A percentile compares a stretch with the other conserved stretches of the same genome.
phyloP scores from a whole-genome alignment of 352 stramenopile species.

The Phytophthora hibernalis region DNA sequence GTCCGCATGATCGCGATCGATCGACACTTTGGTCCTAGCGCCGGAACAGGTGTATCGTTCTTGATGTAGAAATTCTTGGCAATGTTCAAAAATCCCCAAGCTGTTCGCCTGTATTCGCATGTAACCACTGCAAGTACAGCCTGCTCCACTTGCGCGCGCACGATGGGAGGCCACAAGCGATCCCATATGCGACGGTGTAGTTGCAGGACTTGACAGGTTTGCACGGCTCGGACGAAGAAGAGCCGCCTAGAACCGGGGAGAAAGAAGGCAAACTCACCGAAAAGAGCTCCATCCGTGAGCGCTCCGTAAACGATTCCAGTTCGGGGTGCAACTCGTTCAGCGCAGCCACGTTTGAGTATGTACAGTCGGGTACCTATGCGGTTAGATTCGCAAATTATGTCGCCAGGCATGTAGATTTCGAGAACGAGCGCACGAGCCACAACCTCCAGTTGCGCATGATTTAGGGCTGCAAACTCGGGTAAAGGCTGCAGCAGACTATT shows the following conservation, averaged over 20 bases:
- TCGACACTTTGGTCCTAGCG: conserved; percentile 16
- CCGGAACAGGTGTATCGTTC: conserved; percentile 43
- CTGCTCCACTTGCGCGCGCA: conserved; percentile 51
- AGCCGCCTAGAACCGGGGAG: conserved; percentile 52
- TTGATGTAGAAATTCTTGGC: conserved; percentile 74
- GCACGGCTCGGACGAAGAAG: conserved; percentile 52
- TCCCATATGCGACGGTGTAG: conserved; percentile 61
- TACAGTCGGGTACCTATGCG: conserved; percentile 50
- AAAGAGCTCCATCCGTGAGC: conserved; percentile 44
- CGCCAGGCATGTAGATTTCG: conserved; percentile 70
- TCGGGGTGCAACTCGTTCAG: conserved; percentile 49
- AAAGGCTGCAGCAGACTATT: conserved; percentile 37
- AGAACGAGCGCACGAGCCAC: conserved; percentile 55
- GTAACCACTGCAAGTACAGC: conserved; percentile 46
- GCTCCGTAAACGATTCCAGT: conserved; percentile 49
- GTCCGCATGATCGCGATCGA: not conserved
- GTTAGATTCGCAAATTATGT: conserved; percentile 65
- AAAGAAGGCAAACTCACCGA: conserved; percentile 77
- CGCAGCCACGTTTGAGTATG: conserved; percentile 58
- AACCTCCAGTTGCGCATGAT: conserved; percentile 53
- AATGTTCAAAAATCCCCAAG: conserved; percentile 59
- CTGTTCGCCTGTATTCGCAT: conserved; percentile 43
- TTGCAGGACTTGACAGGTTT: conserved; percentile 70
- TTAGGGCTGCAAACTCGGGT: conserved; percentile 48
- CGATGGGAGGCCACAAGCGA: conserved; percentile 48